These are phyloP conservation scores for Plasmodium relictum DNA, from an alignment of 169 alveolate genomes.

Conservation along the genomic window DNA sequence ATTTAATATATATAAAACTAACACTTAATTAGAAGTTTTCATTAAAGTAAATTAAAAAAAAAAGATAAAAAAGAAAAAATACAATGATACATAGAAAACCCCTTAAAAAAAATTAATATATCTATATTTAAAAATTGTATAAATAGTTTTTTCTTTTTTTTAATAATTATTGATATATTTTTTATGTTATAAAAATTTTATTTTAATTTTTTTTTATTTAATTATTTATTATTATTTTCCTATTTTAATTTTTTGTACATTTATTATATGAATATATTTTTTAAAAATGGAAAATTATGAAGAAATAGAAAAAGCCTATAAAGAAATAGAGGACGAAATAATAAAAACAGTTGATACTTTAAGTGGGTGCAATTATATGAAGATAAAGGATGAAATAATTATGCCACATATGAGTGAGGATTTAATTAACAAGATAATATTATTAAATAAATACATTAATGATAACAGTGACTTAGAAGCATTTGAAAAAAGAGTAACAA, in stretches of 20 bases:
- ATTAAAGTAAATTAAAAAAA: too few species aligned
- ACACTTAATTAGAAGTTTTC: too few species aligned
- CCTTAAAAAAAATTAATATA: too few species aligned
- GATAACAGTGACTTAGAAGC: slow-evolving; percentile 68
- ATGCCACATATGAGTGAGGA: slow-evolving; percentile 74
- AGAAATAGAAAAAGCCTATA: slow-evolving; percentile 63
- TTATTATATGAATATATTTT: background rate
- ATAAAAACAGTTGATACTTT: slow-evolving; percentile 44
- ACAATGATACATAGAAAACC: too few species aligned
- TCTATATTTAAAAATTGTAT: too few species aligned
- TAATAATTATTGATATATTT: too few species aligned
- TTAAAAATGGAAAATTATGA: slow-evolving; percentile 47
- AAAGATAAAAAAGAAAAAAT: too few species aligned
- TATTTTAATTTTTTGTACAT: background rate
- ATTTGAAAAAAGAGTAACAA: slow-evolving; percentile 63
- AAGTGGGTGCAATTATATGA: slow-evolving; percentile 51
- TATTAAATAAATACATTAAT: slow-evolving; percentile 61
- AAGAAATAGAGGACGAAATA: slow-evolving; percentile 71
- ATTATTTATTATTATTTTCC: background rate
- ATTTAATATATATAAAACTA: too few species aligned
- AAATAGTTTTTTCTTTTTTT: too few species aligned
- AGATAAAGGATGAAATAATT: slow-evolving; percentile 62
- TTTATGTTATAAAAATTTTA: too few species aligned
- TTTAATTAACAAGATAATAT: slow-evolving; percentile 43
- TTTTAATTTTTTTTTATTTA: background rate